Base-by-base conservation (phyloP, 1,284 basidiomycete species). In the Caloboletus inedulis region DNA sequence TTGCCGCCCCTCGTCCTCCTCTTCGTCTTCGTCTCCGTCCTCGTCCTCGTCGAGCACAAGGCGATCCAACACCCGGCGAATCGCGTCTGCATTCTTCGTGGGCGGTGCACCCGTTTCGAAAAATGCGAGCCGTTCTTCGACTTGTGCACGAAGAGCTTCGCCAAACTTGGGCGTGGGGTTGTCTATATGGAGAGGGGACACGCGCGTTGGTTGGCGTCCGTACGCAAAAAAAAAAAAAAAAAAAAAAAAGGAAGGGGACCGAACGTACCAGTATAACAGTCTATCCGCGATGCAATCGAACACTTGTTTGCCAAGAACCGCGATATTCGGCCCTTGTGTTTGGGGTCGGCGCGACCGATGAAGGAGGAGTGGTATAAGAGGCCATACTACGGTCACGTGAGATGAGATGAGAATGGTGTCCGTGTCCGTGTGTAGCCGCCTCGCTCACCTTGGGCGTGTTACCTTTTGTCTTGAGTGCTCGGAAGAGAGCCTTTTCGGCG, bases 271-370 rank as follows among this genome's bases (percentile, higher is more conserved):
- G 89, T 82, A 72, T 94, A 99, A 74, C 97, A 98, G 74, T 99
- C 97, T 75, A 99, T 99, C 55, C 97, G 81, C 43, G 92, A 91
- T 7, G 97, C 97, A 66, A 99, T 99, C 52, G 94, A 96, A 71
- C 94, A 97, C 76, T 99, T 99, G 82, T 99, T 99, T 46, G 96
- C 97, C 33, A 99, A 80, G 83, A 97, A 98, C 37, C 95, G 87
- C 12, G 94, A 97, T 72, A 98, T 98, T 55, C 97, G 88, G 34
- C 96, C 96, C 80, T 99, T 99, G 80, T 94, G 88, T 74, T 97
- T 97, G 51, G 94, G 81, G 16, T 88, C 91, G 4, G 97, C 95
- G 48, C 96, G 89, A 21, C 94, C 94, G 67, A 99, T 99, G 77
- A 95, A 98, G 18, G 92, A 84, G 16, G 91, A 94, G 74, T 96